phyloP scores from a whole-genome alignment of 1,284 basidiomycete species.

The Fomitiporia mediterranea region DNA sequence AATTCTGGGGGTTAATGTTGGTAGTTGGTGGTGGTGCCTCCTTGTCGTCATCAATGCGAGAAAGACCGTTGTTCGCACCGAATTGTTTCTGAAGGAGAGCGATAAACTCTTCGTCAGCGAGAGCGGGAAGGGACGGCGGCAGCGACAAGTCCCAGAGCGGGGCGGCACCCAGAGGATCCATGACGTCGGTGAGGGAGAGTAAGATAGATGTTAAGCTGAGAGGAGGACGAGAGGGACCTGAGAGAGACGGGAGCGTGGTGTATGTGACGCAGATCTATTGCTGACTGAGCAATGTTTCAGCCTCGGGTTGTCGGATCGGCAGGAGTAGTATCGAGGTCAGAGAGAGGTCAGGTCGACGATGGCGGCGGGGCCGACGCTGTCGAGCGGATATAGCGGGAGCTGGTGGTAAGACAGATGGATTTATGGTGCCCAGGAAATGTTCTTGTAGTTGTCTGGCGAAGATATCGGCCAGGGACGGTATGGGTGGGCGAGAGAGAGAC shows the following conservation, averaged over 20 bases:
- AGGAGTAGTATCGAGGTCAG: no score
- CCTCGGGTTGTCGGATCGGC: background rate
- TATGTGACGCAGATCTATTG: constrained; percentile 1
- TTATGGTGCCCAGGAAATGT: background rate
- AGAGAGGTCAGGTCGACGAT: no score
- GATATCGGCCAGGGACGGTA: background rate
- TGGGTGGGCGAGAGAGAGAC: background rate
- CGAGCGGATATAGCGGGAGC: background rate
- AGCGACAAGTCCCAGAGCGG: constrained; percentile 68
- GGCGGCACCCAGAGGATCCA: constrained; percentile 33
- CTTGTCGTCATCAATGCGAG: constrained; percentile 27
- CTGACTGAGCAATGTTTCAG: constrained; percentile 18
- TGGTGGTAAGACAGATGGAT: background rate
- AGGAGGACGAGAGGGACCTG: constrained; percentile 14
- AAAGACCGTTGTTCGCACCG: constrained; percentile 25
- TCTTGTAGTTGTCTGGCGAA: background rate
- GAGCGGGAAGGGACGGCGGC: constrained; percentile 51
- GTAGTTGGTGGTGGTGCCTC: constrained; percentile 26
- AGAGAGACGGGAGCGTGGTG: background rate
- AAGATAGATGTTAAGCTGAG: constrained; percentile 23
- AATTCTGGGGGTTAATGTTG: constrained; percentile 55
- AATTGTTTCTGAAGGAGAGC: constrained; percentile 74
- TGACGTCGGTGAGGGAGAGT: constrained; percentile 21
- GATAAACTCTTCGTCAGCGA: constrained; percentile 73
- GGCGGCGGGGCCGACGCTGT: background rate